A percentile compares a stretch with the other conserved stretches of the same genome.
These are phyloP conservation scores for Cicer pinnatifidum DNA, from an alignment of 306 rosid genomes.

Conservation along the genomic window DNA sequence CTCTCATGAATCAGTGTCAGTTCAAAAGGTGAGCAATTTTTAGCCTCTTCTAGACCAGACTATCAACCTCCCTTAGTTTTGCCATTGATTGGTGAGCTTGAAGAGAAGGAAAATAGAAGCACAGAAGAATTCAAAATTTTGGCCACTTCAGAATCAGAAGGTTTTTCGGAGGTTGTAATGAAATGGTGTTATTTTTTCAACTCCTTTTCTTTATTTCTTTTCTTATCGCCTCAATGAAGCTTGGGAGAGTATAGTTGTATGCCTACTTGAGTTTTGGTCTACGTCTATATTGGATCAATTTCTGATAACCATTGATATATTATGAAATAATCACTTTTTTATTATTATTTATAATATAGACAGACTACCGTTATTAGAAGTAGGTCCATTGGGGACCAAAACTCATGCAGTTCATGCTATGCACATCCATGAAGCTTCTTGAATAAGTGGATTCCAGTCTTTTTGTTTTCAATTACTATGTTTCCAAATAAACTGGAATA, in stretches of 20 bases:
- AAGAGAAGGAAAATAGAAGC: constrained; percentile 56
- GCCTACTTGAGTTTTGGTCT: neutral
- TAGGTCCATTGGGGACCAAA: neutral
- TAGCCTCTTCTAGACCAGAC: constrained; percentile 73
- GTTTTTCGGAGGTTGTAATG: constrained; percentile 74
- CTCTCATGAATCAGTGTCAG: constrained; percentile 62
- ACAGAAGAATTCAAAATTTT: constrained; percentile 56
- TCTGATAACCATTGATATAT: neutral
- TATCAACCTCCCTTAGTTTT: constrained; percentile 76
- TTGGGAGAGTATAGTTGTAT: constrained; percentile 8
- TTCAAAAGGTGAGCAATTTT: constrained; percentile 67
- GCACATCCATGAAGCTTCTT: constrained; percentile 11
- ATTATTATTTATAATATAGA: neutral
- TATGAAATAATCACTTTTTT: neutral
- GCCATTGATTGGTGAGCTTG: constrained; percentile 70
- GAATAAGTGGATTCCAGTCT: constrained; percentile 20
- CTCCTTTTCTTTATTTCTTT: constrained; percentile 22
- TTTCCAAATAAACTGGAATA: constrained; percentile 28
- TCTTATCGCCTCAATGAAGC: constrained; percentile 22
- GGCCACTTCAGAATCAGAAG: constrained; percentile 59
- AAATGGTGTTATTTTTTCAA: constrained; percentile 27
- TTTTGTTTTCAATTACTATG: constrained; percentile 26
- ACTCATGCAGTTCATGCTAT: neutral
- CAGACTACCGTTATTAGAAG: neutral
- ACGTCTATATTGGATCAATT: neutral